These are phyloP conservation scores for Marasmius fiardii DNA, from an alignment of 1,284 basidiomycete species.

Conservation along the genomic window DNA sequence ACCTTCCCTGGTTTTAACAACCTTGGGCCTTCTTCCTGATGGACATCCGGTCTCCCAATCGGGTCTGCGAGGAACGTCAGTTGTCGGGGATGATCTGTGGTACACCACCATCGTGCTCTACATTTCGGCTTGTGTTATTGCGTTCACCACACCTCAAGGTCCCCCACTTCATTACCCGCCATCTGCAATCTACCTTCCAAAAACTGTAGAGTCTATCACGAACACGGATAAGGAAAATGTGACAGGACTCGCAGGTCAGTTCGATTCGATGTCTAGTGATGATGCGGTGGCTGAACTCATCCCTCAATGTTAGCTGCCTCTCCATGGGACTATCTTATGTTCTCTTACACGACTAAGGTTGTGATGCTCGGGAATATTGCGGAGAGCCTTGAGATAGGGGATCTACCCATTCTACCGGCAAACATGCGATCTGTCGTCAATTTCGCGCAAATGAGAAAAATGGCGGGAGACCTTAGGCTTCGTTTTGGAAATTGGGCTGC, in stretches of 20 bases:
- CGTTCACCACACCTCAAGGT: constrained; percentile 63
- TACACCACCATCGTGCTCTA: constrained; percentile 50
- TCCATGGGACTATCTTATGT: constrained; percentile 62
- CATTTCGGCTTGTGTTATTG: constrained; percentile 41
- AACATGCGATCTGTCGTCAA: constrained; percentile 66
- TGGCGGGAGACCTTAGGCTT: constrained; percentile 38
- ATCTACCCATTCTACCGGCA: constrained; percentile 76
- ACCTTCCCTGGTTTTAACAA: constrained; percentile 47
- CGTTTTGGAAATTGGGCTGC: constrained; percentile 45
- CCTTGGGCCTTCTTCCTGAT: constrained; percentile 53
- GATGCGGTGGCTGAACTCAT: neutral
- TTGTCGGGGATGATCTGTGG: constrained; percentile 36
- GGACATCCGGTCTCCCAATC: constrained; percentile 24
- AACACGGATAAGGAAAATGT: constrained; percentile 64
- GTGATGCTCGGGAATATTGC: constrained; percentile 77
- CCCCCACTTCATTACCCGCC: constrained; percentile 73
- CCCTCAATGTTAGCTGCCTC: constrained; percentile 35
- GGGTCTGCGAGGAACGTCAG: constrained; percentile 8
- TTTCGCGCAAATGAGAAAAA: constrained; percentile 46
- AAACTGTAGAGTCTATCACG: constrained; percentile 53
- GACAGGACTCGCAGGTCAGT: constrained; percentile 50
- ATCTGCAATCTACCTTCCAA: constrained; percentile 70
- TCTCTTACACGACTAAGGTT: constrained; percentile 82
- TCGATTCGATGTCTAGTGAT: constrained; percentile 17
- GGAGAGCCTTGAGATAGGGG: constrained; percentile 77